Evolutionary conservation across 441 rosid species (phyloP).

Genomic region (Eugenia klotzschiana): DNA sequence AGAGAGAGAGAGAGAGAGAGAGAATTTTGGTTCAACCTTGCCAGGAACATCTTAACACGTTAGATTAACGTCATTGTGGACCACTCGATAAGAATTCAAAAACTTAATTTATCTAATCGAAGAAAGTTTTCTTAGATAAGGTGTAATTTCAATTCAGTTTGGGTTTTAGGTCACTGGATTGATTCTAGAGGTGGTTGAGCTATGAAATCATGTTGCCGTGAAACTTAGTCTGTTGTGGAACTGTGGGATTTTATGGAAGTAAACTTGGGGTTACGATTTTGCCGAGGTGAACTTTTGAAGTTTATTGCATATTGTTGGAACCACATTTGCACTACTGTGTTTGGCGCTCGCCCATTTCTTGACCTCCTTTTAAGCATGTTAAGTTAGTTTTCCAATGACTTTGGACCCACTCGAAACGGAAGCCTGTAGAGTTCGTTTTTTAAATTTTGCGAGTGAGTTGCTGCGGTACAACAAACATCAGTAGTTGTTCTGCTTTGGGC

Average conservation of each 20-base stretch:
- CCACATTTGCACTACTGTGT: not conserved
- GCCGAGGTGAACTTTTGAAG: not conserved
- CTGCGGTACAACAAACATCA: not conserved
- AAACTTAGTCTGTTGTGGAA: not conserved
- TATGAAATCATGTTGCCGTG: not conserved
- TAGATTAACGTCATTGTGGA: not conserved
- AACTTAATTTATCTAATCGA: not conserved
- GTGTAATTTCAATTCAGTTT: not conserved
- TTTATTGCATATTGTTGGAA: not conserved
- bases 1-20: not conserved
- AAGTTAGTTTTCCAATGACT: not conserved
- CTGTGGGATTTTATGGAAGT: not conserved
- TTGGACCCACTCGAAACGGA: not conserved
- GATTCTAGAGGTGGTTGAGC: not conserved
- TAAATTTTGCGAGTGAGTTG: not conserved
- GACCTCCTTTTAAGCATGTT: not conserved
- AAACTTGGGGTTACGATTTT: not conserved
- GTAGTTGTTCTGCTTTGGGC: not conserved
- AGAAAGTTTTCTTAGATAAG: not conserved
- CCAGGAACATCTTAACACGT: not conserved
- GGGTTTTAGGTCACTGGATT: not conserved
- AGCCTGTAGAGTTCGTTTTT: accelerated
- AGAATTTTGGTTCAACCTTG: not conserved
- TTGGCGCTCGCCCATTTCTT: not conserved
- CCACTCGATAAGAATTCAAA: not conserved